These are phyloP conservation scores for Isabelozyma heimii DNA, from an alignment of 805 yeast genomes.

Conservation along the genomic window DNA sequence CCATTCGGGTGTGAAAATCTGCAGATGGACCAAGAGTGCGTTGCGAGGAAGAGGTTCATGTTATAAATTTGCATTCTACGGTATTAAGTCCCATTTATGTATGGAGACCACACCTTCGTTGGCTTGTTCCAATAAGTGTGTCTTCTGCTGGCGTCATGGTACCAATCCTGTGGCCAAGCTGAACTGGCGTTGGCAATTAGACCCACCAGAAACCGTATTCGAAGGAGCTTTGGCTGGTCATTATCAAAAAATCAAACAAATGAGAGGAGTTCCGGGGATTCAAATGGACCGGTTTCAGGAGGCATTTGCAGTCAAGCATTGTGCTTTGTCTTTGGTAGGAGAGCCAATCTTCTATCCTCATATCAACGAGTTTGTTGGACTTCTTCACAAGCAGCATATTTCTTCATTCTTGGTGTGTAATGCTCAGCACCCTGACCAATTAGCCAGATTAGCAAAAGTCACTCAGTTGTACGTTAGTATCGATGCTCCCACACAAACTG, in stretches of 20 bases:
- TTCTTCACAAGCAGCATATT: slow-evolving; percentile 77
- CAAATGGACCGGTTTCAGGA: slow-evolving; percentile 86
- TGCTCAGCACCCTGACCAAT: slow-evolving; percentile 91
- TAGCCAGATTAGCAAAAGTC: slow-evolving; percentile 66
- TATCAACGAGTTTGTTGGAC: slow-evolving; percentile 76
- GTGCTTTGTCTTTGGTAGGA: slow-evolving; percentile 91
- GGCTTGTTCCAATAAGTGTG: slow-evolving; percentile 94
- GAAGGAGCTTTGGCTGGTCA: slow-evolving; percentile 88
- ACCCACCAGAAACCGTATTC: slow-evolving; percentile 78
- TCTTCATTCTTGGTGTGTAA: slow-evolving; percentile 90
- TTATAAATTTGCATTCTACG: slow-evolving; percentile 89
- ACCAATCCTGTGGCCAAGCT: slow-evolving; percentile 94
- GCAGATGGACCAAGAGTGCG: slow-evolving; percentile 96
- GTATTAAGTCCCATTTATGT: slow-evolving; percentile 85
- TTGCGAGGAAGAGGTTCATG: slow-evolving; percentile 92
- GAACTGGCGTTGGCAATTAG: slow-evolving; percentile 93
- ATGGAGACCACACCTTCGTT: slow-evolving; percentile 95
- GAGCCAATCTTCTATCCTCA: slow-evolving; percentile 94
- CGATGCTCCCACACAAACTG: slow-evolving; percentile 86
- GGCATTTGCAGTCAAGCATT: slow-evolving; percentile 84
- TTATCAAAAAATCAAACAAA: slow-evolving; percentile 86
- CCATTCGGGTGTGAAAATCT: slow-evolving; percentile 91
- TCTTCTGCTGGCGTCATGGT: slow-evolving; percentile 97
- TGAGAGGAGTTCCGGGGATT: slow-evolving; percentile 95
- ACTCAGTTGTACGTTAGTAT: slow-evolving; percentile 91